Evolutionary conservation across 2,329 filamentous ascomycete genomes (phyloP).

Genomic region (Cladosporium phlei): DNA sequence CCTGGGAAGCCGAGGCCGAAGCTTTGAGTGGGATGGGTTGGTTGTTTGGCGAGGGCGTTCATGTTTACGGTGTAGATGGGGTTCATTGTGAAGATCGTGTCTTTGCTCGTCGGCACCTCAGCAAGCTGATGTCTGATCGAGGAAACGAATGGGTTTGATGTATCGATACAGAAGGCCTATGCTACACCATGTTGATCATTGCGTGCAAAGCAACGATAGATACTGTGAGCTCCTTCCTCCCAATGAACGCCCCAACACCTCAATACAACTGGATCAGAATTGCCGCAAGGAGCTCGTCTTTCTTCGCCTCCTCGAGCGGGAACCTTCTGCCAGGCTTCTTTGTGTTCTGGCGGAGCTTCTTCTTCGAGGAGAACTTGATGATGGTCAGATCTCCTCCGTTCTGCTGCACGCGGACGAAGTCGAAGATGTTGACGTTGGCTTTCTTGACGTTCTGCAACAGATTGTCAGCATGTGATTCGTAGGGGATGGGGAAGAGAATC

Average conservation of each 20-base stretch:
- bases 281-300: not conserved
- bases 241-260: no score
- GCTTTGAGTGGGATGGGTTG: not conserved
- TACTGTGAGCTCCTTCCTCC: no score
- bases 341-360: not conserved
- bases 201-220: no score
- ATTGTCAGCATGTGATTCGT: no score
- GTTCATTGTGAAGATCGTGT: no score
- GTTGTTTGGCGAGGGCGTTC: no score
- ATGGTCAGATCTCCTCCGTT: not conserved
- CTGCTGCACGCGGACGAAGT: slow-evolving; percentile 2
- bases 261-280: not conserved
- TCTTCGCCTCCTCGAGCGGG: not conserved
- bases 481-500: not conserved
- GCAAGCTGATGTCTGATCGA: no score
- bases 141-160: no score
- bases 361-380: not conserved
- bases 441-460: not conserved
- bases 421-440: slow-evolving; percentile 5
- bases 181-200: no score
- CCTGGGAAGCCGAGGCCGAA: not conserved
- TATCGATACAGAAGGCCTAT: no score
- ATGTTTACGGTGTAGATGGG: no score
- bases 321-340: not conserved
- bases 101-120: no score